Percentiles rank a stretch among this genome's conserved stretches.
Evolutionary conservation across 2,329 filamentous ascomycete species (phyloP).

Genomic region (Ophiostoma novo-ulmi): DNA sequence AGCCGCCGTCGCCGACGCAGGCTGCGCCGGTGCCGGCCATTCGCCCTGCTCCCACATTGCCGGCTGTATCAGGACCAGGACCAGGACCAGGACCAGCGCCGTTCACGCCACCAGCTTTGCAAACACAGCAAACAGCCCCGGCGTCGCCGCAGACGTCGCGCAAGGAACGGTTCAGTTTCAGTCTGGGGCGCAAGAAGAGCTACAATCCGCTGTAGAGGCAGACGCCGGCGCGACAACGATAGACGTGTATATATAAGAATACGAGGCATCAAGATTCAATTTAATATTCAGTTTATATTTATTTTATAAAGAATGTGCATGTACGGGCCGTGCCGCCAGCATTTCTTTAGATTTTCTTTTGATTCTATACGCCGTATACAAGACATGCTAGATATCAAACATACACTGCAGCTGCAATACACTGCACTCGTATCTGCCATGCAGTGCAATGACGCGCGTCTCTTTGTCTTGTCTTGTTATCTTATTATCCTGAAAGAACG

Average conservation of each 20-base stretch:
- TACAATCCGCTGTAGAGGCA: constrained; percentile 34
- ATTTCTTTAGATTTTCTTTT: background rate
- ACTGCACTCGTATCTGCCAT: background rate
- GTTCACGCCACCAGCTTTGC: background rate
- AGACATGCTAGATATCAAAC: too few species aligned
- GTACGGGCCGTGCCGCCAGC: too few species aligned
- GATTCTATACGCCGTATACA: background rate
- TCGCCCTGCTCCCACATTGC: too few species aligned
- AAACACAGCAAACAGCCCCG: constrained; percentile 21
- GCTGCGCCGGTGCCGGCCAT: background rate
- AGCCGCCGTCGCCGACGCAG: constrained; percentile 11
- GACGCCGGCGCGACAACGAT: too few species aligned
- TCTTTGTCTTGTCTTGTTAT: background rate
- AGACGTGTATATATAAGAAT: too few species aligned
- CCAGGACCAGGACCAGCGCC: background rate
- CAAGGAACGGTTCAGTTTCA: constrained; percentile 62
- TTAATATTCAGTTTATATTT: too few species aligned
- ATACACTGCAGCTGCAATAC: too few species aligned
- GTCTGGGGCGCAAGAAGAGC: constrained; percentile 67
- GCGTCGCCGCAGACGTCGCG: constrained; percentile 43
- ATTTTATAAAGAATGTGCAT: background rate
- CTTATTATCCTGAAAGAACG: too few species aligned
- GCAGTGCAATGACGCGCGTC: background rate
- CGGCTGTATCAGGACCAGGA: background rate
- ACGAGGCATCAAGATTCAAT: too few species aligned